phyloP scores from a whole-genome alignment of 2,329 filamentous ascomycete genomes.

The Microcyclospora pomicola region DNA sequence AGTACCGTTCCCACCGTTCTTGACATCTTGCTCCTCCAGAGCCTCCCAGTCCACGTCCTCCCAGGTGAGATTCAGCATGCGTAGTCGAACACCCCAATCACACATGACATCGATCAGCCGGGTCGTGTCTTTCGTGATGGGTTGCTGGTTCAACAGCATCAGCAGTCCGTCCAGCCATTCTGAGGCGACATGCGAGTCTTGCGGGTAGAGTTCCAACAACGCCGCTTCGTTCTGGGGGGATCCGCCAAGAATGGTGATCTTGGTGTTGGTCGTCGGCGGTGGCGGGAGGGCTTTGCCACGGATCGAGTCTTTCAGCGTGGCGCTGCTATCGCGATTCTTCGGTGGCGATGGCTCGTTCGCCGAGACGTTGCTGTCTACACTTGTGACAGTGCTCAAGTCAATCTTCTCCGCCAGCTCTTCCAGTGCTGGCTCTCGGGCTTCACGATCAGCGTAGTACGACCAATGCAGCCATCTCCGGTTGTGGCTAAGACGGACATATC shows the following conservation, averaged over 20 bases:
- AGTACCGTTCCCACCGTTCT: constrained; percentile 35
- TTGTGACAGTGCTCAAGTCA: constrained; percentile 76
- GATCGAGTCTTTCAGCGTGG: constrained; percentile 10
- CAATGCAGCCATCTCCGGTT: constrained; percentile 86
- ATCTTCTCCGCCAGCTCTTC: constrained; percentile 67
- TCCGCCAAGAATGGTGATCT: constrained; percentile 75
- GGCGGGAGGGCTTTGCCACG: neutral
- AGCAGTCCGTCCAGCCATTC: constrained; percentile 94
- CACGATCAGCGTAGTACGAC: constrained; percentile 60
- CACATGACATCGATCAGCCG: constrained; percentile 75
- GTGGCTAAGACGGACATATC: constrained; percentile 78
- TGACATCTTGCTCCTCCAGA: constrained; percentile 27
- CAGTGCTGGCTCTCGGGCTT: constrained; percentile 50
- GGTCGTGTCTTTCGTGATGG: constrained; percentile 92
- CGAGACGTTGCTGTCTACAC: constrained; percentile 85
- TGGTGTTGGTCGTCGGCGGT: constrained; percentile 44
- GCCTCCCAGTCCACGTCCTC: constrained; percentile 51
- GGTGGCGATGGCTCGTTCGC: constrained; percentile 42
- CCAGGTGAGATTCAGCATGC: constrained; percentile 78
- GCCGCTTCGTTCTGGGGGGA: constrained; percentile 43
- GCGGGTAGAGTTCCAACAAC: constrained; percentile 70
- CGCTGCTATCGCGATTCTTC: constrained; percentile 25
- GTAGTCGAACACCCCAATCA: constrained; percentile 85
- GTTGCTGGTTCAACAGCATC: constrained; percentile 88
- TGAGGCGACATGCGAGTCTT: constrained; percentile 68